Conservation (phyloP, 2,329 filamentous ascomycete genomes). For the Neoarthrinium moseri region DNA sequence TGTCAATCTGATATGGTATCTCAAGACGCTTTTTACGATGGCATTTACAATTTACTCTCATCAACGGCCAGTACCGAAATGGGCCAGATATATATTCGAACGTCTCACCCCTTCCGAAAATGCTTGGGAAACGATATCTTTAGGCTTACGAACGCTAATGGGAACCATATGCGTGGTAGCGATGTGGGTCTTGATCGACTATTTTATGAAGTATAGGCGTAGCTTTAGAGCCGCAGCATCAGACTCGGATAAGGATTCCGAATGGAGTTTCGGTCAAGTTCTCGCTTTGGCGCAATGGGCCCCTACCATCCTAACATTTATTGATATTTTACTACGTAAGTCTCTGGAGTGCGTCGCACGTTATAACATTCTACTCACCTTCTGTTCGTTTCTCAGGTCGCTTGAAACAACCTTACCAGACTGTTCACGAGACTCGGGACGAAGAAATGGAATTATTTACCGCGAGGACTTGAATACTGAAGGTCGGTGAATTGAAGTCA, state of each 20-base stretch:
- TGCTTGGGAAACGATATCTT: neutral
- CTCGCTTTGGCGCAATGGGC: neutral
- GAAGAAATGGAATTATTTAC: no score
- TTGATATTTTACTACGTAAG: no score
- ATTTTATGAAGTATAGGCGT: neutral
- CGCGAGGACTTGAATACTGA: no score
- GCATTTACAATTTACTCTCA: neutral
- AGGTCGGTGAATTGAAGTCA: no score
- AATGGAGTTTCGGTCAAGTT: neutral
- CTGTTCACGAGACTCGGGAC: no score
- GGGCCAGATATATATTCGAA: no score
- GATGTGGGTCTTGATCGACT: neutral
- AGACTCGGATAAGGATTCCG: neutral
- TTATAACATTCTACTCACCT: no score
- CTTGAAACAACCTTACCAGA: no score
- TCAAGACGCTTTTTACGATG: neutral
- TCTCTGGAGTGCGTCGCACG: no score
- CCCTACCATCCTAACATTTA: no score
- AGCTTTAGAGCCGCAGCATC: neutral
- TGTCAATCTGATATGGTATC: neutral
- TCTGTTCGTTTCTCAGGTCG: no score
- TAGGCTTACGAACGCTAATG: neutral
- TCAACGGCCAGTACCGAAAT: no score
- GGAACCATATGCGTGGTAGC: neutral
- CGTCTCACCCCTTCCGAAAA: neutral